Evolutionary conservation across 805 yeast genomes (phyloP).

Genomic region (Yarrowia bubula): DNA sequence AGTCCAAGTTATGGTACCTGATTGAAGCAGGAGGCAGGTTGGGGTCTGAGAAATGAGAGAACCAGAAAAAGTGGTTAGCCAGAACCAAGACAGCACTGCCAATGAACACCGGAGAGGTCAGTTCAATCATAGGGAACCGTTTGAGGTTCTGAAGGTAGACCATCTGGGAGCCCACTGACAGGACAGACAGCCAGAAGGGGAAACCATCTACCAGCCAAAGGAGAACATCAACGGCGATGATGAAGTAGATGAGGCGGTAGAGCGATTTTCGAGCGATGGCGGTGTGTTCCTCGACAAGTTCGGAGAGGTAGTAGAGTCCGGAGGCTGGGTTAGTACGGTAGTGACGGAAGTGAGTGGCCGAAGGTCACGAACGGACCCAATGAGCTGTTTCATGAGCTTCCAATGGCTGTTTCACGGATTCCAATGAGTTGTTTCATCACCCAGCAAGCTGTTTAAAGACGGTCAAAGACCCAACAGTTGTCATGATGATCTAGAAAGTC

Average conservation of each 20-base stretch:
- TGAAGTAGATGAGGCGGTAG: constrained; percentile 57
- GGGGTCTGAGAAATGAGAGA: constrained; percentile 71
- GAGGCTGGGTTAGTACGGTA: constrained; percentile 51
- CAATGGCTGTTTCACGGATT: too few relatives aligned
- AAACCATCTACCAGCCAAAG: constrained; percentile 74
- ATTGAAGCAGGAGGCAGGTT: constrained; percentile 55
- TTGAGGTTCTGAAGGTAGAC: constrained; percentile 74
- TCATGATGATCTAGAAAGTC: too few relatives aligned
- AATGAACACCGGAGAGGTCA: constrained; percentile 69
- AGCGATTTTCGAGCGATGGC: constrained; percentile 76
- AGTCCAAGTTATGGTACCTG: constrained; percentile 49
- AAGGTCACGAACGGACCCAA: neutral
- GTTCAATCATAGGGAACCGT: constrained; percentile 78
- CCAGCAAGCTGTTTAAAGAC: too few relatives aligned
- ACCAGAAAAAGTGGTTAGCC: constrained; percentile 86
- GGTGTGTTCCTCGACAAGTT: constrained; percentile 88
- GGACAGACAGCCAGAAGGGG: constrained; percentile 64
- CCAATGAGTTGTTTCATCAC: too few relatives aligned
- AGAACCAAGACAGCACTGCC: constrained; percentile 70
- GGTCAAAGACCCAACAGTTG: too few relatives aligned
- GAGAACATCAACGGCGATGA: constrained; percentile 54
- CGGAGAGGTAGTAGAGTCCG: constrained; percentile 87
- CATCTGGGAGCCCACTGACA: constrained; percentile 67
- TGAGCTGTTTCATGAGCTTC: too few relatives aligned
- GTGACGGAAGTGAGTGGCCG: neutral